A percentile compares a stretch with the other conserved stretches of the same genome.
phyloP scores from a whole-genome alignment of 176 grass and related monocot species.

The Aechmea fasciata region DNA sequence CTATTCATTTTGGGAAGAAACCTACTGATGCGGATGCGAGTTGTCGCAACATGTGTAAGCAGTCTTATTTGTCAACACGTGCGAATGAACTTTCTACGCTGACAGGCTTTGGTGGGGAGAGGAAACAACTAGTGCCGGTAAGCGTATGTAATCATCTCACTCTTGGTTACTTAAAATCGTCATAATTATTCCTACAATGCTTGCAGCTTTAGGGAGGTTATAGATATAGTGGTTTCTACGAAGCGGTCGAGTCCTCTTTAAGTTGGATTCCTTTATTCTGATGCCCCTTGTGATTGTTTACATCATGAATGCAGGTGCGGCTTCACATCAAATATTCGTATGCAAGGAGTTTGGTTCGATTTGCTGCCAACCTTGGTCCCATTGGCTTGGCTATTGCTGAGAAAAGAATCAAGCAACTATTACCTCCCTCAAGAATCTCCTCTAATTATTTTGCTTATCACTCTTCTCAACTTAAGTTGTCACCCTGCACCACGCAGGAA shows the following conservation, averaged over 20 bases:
- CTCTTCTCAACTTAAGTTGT: constrained; percentile 22
- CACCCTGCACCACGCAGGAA: constrained; percentile 14
- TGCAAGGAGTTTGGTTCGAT: constrained; percentile 54
- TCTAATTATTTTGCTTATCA: constrained; percentile 6
- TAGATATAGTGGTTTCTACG: neutral
- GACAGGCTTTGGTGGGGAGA: constrained; percentile 34
- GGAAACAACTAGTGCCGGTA: constrained; percentile 57
- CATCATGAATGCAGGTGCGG: constrained; percentile 40
- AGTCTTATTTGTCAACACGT: constrained; percentile 7
- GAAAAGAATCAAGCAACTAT: constrained; percentile 31
- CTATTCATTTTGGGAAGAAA: constrained; percentile 43
- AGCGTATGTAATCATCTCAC: constrained; percentile 19
- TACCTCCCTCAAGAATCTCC: constrained; percentile 46
- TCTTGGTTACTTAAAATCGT: neutral
- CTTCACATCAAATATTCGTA: constrained; percentile 45
- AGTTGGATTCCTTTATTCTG: neutral
- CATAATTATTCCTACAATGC: no score
- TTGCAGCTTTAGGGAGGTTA: no score
- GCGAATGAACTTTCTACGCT: constrained; percentile 31
- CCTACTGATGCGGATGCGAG: constrained; percentile 35
- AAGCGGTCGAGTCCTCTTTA: constrained; percentile 4
- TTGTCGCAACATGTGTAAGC: constrained; percentile 42
- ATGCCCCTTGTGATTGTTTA: neutral
- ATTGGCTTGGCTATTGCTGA: constrained; percentile 53
- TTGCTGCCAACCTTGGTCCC: constrained; percentile 41